These are phyloP conservation scores for Yamadazyma mexicana DNA, from an alignment of 1,139 yeast species.

Conservation along the genomic window DNA sequence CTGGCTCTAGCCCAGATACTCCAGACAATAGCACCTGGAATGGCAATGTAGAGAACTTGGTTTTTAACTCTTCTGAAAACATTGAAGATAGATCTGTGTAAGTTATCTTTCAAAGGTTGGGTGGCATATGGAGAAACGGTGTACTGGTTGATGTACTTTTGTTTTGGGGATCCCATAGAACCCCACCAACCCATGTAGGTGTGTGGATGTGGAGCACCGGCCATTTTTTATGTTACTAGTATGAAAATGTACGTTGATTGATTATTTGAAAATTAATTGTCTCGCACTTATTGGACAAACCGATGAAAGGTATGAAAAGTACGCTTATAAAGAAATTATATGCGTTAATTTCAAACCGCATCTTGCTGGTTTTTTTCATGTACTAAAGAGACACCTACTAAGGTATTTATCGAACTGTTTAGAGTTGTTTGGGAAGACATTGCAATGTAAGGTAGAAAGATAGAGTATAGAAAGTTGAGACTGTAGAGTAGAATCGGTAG, in stretches of 20 bases:
- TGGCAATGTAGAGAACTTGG: slow-evolving; percentile 74
- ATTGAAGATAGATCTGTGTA: slow-evolving; percentile 88
- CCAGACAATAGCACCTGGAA: slow-evolving; percentile 84
- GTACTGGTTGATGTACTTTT: slow-evolving; percentile 82
- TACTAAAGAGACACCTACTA: too few species aligned
- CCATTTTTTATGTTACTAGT: slow-evolving; percentile 39
- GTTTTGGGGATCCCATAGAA: slow-evolving; percentile 77
- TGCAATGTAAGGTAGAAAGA: not conserved
- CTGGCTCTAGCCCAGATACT: slow-evolving; percentile 85
- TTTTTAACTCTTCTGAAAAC: slow-evolving; percentile 90
- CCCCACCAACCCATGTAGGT: slow-evolving; percentile 99
- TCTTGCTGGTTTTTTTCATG: not conserved
- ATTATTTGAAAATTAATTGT: slow-evolving; percentile 9
- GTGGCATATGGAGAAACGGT: slow-evolving; percentile 93
- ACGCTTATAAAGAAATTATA: too few species aligned
- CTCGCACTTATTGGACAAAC: slow-evolving; percentile 13
- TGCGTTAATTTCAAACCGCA: slow-evolving; percentile 4
- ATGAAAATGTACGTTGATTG: slow-evolving; percentile 5
- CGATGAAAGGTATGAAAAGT: slow-evolving; percentile 5
- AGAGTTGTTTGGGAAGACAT: not conserved
- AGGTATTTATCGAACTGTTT: too few species aligned
- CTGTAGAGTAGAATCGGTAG: too few species aligned
- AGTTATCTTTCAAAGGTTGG: slow-evolving; percentile 84
- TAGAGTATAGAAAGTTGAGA: not conserved
- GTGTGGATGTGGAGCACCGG: slow-evolving; percentile 51